Evolutionary conservation across 345 rosid species (phyloP).

Genomic region (Salix suchowensis): DNA sequence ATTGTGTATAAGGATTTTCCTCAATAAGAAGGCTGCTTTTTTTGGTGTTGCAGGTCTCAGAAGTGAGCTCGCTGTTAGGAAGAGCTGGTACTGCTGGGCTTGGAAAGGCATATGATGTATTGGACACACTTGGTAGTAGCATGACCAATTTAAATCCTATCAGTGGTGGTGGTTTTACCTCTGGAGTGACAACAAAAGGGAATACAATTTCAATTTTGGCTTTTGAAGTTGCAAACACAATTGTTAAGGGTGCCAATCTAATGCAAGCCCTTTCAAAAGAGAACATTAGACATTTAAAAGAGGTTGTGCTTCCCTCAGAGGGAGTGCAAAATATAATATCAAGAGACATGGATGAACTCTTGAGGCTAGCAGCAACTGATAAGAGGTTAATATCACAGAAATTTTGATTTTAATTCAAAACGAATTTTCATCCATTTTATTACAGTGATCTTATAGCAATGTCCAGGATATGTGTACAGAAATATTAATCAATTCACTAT

Average conservation of each 20-base stretch:
- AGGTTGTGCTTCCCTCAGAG: slow-evolving; percentile 77
- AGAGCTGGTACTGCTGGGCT: slow-evolving; percentile 84
- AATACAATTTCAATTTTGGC: slow-evolving; percentile 72
- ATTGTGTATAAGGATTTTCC: background rate
- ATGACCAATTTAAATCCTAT: slow-evolving; percentile 67
- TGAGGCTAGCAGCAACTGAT: slow-evolving; percentile 79
- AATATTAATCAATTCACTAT: slow-evolving; percentile 1
- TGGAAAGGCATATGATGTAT: slow-evolving; percentile 87
- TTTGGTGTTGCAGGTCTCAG: slow-evolving; percentile 63
- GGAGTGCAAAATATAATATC: slow-evolving; percentile 84
- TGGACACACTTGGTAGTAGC: slow-evolving; percentile 94
- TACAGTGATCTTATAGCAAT: background rate
- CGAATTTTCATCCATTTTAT: background rate
- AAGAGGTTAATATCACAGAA: slow-evolving; percentile 55
- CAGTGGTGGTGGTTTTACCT: slow-evolving; percentile 61
- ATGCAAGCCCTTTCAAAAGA: slow-evolving; percentile 84
- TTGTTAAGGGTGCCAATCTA: slow-evolving; percentile 88
- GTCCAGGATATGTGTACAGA: background rate
- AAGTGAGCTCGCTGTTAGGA: slow-evolving; percentile 75
- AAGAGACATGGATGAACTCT: slow-evolving; percentile 72
- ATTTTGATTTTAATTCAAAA: background rate
- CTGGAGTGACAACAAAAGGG: slow-evolving; percentile 78
- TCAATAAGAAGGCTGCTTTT: background rate
- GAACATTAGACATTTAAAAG: slow-evolving; percentile 66
- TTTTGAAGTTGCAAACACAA: slow-evolving; percentile 92